Base-by-base conservation (phyloP, 768 basidiomycete genomes). In the Leucocoprinus sp. region DNA sequence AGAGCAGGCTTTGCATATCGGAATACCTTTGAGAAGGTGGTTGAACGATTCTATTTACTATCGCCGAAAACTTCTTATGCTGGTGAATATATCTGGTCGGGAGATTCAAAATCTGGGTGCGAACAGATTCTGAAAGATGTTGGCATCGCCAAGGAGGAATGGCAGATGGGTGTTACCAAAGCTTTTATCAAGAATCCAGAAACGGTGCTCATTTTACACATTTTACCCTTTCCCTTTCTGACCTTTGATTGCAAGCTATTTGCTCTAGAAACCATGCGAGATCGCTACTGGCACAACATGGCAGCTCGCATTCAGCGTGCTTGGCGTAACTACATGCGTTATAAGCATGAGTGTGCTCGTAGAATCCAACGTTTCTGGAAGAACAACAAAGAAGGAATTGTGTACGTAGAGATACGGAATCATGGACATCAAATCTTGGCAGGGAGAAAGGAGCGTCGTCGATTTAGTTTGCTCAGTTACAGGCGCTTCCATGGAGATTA, bases 241-340 rank as follows among this genome's bases (percentile, higher is more conserved):
- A 45, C 42, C 50, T 22, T 17, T 47, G 43, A 36, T 41, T 40
- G 5, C 19, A 47, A 97, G 91, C 78, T 99, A 17, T 99, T 99
- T 61, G 96, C 95, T 9, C 69, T 99, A 46, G 96, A 99, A 69
- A 93, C 91, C 5, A 98, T 98, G 91, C 83, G 96, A 42, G 96
- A 99, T 61, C 81, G 88, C 43, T 99, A 98, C 64, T 99, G 96
- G 96, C 96, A 99, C 63, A 98, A 97, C 64, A 99, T 99, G 96
- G 96, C 96, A 0, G 78, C 68, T 19, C 84, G 96, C 36, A 99
- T 99, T 42, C 96, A 99, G 63, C 82, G 96, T 26, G 92, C 92
- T 4, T 99, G 83, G 76, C 76, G 95, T 48, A 95, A 96, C 60
- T 96, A 96, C 62, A 77, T 93, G 75, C 80, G 95, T 7, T 90